phyloP scores from a whole-genome alignment of 192 early-diverging fungal genomes.

The Phycomyces nitens region DNA sequence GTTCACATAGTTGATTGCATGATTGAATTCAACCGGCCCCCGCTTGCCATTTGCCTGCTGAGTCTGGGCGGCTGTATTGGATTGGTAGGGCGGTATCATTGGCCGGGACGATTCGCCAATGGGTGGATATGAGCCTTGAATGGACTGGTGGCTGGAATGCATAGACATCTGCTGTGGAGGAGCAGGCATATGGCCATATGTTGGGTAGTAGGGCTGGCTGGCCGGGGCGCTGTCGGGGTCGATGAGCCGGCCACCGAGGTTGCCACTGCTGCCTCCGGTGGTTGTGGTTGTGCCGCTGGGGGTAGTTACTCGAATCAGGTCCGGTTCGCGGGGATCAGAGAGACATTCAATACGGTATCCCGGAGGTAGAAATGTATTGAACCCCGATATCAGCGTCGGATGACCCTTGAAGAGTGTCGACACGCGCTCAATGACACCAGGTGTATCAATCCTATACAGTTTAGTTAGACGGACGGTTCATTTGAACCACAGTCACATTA shows the following conservation, averaged over 20 bases:
- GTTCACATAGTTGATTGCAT: conserved; percentile 99
- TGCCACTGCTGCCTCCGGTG: conserved; percentile 33
- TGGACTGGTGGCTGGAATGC: no score
- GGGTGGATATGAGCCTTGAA: conserved; percentile 8
- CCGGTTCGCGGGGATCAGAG: conserved; percentile 68
- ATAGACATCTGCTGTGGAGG: conserved; percentile 9
- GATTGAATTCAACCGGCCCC: conserved; percentile 92
- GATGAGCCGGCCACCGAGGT: background rate
- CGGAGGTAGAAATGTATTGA: conserved; percentile 99
- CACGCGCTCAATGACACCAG: conserved; percentile 95
- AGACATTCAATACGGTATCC: conserved; percentile 95
- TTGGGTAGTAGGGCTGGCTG: conserved; percentile 7
- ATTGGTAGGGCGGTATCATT: conserved; percentile 14
- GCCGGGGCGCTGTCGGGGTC: no score
- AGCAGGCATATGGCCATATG: conserved; percentile 13
- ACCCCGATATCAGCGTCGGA: conserved; percentile 88
- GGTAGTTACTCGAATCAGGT: conserved; percentile 83
- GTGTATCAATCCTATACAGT: conserved; percentile 80
- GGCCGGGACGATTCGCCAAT: conserved; percentile 28
- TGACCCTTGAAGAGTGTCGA: conserved; percentile 92
- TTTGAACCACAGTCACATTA: conserved; percentile 18
- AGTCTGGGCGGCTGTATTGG: conserved; percentile 14
- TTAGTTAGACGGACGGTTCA: conserved; percentile 12
- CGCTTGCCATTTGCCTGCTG: conserved; percentile 46
- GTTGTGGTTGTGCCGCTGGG: conserved; percentile 68